Base-by-base conservation (phyloP, 768 basidiomycete genomes). In the Polyporus arcularius region DNA sequence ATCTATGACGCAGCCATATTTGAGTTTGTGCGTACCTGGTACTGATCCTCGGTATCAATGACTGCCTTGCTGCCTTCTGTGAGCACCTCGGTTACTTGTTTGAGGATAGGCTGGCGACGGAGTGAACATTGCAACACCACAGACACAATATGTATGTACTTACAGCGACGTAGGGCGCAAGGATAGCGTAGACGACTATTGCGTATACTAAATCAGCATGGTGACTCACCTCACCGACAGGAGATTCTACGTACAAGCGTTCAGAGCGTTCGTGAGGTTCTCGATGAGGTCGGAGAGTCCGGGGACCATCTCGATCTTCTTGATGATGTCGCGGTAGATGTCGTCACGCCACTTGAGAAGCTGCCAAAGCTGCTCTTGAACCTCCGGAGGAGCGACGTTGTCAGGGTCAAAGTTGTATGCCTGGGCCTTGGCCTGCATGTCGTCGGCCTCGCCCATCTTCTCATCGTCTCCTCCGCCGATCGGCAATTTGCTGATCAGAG, bases 41-140 rank as follows among this genome's bases (percentile, higher is more conserved):
- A 89, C 72, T 90, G 88, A 63, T 90, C 88, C 38, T 84, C 81
- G 28, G 78, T 81, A 70, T 89, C 82, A 65, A 90, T 88, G 59
- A 90, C 86, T 30, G 84, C 82, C 68, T 86, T 85, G 66, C 85
- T 86, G 5, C 85, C 84, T 68, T 85, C 82, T 47, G 81, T 77
- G 15, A 90, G 78, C 12, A 80, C 83, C 3, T 73, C 71, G 11
- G 83, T 86, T 9, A 84, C 82, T 64, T 85, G 81, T 52, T 80
- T 76, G 26, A 89, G 74, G 56, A 89, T 78, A 10, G 88, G 88
- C 84, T 89, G 67, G 57, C 39, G 18, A 46, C 2, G 4, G 28
- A 50, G 28, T 39, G 10, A 15, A 39, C 21, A 3, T 15, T 10
- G 16, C 41, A 31, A 26, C 21, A 2, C 21, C 21, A 26, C 2